Evolutionary conservation across 2,329 filamentous ascomycete species (phyloP), one percentile per base, ranked within the genome.

Genomic region (Cadophora gregata): DNA sequence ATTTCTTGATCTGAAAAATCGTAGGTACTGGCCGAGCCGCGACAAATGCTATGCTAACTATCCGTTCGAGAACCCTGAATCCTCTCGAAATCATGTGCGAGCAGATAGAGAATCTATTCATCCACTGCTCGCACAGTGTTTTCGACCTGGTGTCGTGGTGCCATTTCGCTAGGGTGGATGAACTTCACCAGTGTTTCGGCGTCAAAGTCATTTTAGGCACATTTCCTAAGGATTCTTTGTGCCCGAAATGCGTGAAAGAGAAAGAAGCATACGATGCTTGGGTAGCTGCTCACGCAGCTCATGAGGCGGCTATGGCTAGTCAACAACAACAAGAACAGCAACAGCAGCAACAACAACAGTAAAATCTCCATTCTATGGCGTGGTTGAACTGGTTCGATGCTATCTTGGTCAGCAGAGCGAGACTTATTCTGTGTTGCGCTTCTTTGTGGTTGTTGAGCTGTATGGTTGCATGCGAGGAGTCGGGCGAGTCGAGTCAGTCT

Each of bases 141-240:
- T 78, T 84, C 29, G 85, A 87, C 24, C 81, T 91, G 33, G 87
- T 89, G 74, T 88, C 86, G 27, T 85, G 92, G 78, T 94, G 91
- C 78, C 91, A 93, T 78, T 88, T 88, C 71, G 90, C 91, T 6
- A 88, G 91, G 66, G 92, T 91, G 75, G 88, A 93, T 72, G 86
- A 86, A 0, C 83, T 85, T 68, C 90, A 93, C 76, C 83, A 87
- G 72, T 93, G 91, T 77, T 86, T 86, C 70, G 84, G 88, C 12
- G 86, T 92, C 64, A 89, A 90, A 79, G 86, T 86, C 47, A 82
- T 91, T n/a, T n/a, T n/a, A n/a, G n/a, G n/a, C n/a, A n/a, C n/a
- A n/a, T n/a, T n/a, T n/a, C n/a, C n/a, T n/a, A n/a, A n/a, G n/a
- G n/a, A n/a, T n/a, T n/a, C n/a, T n/a, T n/a, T n/a, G n/a, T n/a